Evolutionary conservation across 208 protist genomes (phyloP).

Genomic region (Phytomonas sp.): DNA sequence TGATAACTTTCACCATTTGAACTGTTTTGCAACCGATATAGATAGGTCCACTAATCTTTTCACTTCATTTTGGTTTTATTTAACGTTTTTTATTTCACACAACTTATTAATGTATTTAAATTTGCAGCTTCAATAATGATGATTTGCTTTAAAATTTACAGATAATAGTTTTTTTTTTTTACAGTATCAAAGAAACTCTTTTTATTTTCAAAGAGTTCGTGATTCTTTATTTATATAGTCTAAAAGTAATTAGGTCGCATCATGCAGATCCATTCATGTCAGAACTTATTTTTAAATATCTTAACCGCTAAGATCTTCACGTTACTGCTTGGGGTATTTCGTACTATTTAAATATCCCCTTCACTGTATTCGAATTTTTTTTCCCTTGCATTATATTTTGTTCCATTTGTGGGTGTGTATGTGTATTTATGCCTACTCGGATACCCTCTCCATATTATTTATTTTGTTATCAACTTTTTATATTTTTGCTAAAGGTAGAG

Average conservation of each 20-base stretch:
- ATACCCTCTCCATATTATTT: not conserved
- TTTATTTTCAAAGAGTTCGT: not conserved
- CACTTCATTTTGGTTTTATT: slow-evolving; percentile 11
- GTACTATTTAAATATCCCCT: not conserved
- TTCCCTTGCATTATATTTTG: too few species aligned
- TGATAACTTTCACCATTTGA: not conserved
- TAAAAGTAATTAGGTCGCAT: not conserved
- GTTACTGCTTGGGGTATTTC: not conserved
- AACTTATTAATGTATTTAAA: slow-evolving; percentile 6
- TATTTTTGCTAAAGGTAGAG: not conserved
- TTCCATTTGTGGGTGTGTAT: not conserved
- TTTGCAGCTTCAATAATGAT: slow-evolving; percentile 2
- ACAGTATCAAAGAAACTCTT: not conserved
- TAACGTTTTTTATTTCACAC: slow-evolving; percentile 13
- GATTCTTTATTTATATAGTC: not conserved
- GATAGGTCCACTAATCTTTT: not conserved
- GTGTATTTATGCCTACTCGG: not conserved
- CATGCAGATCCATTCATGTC: not conserved
- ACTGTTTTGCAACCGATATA: not conserved
- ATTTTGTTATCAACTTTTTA: not conserved
- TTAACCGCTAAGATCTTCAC: not conserved
- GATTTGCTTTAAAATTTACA: not conserved
- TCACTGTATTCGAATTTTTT: not conserved
- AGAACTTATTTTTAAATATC: not conserved
- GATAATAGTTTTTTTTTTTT: not conserved